Conservation (phyloP, 768 basidiomycete species). For the Sarcomyxa edulis region DNA sequence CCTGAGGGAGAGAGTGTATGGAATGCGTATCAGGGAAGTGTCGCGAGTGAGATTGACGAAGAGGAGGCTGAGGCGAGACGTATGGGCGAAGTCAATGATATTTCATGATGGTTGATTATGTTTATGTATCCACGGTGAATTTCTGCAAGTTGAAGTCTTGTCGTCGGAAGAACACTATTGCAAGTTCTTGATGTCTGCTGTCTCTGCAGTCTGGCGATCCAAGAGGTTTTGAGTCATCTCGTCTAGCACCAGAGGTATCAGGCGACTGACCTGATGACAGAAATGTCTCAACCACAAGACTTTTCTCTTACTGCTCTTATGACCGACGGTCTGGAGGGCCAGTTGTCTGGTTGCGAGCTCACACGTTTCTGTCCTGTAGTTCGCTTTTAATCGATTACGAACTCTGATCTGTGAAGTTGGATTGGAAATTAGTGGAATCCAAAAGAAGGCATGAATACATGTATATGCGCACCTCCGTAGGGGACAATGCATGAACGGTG, state of each 20-base stretch:
- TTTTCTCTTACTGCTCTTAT: slow-evolving; percentile 32
- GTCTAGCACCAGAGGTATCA: not conserved
- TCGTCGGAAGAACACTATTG: too few species aligned
- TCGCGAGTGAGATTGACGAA: slow-evolving; percentile 42
- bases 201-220: not conserved
- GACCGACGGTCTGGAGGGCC: slow-evolving; percentile 25
- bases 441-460: too few species aligned
- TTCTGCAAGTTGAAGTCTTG: too few species aligned
- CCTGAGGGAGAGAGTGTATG: slow-evolving; percentile 66
- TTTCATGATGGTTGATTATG: not conserved
- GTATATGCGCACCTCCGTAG: too few species aligned
- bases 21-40: slow-evolving; percentile 50
- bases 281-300: slow-evolving; percentile 53
- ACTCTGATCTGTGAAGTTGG: slow-evolving; percentile 29
- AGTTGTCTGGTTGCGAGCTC: slow-evolving; percentile 40
- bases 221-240: not conserved
- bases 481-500: too few species aligned
- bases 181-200: not conserved
- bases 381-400: slow-evolving; percentile 38
- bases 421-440: slow-evolving; percentile 3
- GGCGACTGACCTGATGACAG: slow-evolving; percentile 39
- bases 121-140: too few species aligned
- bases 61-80: slow-evolving; percentile 54
- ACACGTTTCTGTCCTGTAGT: slow-evolving; percentile 50
- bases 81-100: slow-evolving; percentile 19